Percentiles rank a stretch among this genome's conserved stretches.
Evolutionary conservation across 768 basidiomycete species (phyloP).

Genomic region (Phylloporus scabripes): DNA sequence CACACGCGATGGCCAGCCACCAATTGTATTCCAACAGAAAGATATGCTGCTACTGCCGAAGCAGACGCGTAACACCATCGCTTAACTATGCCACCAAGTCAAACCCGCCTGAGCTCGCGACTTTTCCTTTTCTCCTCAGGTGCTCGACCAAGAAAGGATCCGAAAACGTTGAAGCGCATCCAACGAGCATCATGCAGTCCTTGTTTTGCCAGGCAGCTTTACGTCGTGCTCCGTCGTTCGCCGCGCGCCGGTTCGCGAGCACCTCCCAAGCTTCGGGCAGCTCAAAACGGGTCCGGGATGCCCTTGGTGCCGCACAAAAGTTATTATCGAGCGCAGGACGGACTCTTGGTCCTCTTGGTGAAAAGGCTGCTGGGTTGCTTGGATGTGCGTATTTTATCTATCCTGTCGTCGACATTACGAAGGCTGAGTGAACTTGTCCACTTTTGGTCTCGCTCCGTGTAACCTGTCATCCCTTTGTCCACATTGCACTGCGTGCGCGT

Average conservation of each 20-base stretch:
- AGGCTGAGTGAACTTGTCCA: constrained; percentile 1
- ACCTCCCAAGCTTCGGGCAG: constrained; percentile 32
- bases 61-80: too few relatives aligned
- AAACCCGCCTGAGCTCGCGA: too few relatives aligned
- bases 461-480: too few relatives aligned
- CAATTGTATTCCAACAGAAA: too few relatives aligned
- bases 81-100: too few relatives aligned
- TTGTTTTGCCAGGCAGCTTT: constrained; percentile 21
- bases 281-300: constrained; percentile 70
- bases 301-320: constrained; percentile 53
- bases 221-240: constrained; percentile 14
- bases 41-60: too few relatives aligned
- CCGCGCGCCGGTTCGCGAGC: constrained; percentile 38
- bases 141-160: too few relatives aligned
- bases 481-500: neutral
- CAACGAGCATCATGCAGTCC: constrained; percentile 22
- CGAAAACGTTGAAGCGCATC: too few relatives aligned
- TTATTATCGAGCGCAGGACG: constrained; percentile 47
- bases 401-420: neutral
- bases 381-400: constrained; percentile 37
- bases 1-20: too few relatives aligned
- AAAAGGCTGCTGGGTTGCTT: constrained; percentile 54
- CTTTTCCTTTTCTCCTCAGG: too few relatives aligned
- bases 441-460: neutral
- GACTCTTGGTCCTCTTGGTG: constrained; percentile 43